phyloP scores from a whole-genome alignment of 257 asterid genomes.

The Jacaranda copaia region DNA sequence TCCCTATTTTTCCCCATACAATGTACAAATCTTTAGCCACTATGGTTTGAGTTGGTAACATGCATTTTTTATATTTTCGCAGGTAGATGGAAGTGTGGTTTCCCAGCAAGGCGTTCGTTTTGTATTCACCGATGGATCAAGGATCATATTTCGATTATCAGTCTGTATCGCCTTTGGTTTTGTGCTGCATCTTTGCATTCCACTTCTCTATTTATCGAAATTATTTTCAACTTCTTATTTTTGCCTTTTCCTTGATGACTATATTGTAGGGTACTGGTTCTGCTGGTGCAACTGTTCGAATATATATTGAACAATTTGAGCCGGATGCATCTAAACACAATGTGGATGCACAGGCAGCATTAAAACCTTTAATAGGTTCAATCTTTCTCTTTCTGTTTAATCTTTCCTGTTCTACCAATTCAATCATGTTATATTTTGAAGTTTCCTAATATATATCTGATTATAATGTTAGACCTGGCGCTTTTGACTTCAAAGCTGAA shows the following conservation, averaged over 20 bases:
- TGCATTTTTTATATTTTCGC: slow-evolving; percentile 28
- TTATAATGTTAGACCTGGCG: slow-evolving; percentile 70
- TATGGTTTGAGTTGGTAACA: slow-evolving; percentile 21
- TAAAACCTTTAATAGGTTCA: slow-evolving; percentile 84
- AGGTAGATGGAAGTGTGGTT: slow-evolving; percentile 95
- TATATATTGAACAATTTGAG: slow-evolving; percentile 88
- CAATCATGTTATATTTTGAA: not conserved
- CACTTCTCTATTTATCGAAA: not conserved
- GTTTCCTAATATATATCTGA: slow-evolving; percentile 19
- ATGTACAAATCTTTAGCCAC: slow-evolving; percentile 1
- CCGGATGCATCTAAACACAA: slow-evolving; percentile 80
- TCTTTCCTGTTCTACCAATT: not conserved
- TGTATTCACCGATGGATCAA: slow-evolving; percentile 89
- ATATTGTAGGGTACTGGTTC: slow-evolving; percentile 88
- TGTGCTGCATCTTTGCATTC: not conserved
- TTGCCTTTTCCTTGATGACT: not conserved
- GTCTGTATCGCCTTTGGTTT: slow-evolving; percentile 47
- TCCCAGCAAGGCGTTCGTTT: slow-evolving; percentile 92
- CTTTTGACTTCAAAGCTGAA: slow-evolving; percentile 77
- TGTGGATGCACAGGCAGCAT: slow-evolving; percentile 84
- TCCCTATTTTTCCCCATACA: slow-evolving; percentile 18
- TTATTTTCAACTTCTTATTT: not conserved
- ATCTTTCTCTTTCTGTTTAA: not conserved
- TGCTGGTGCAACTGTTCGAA: slow-evolving; percentile 93
- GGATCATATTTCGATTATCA: slow-evolving; percentile 91